Base-by-base conservation (phyloP, 257 asterid species). In the Rehmannia glutinosa region DNA sequence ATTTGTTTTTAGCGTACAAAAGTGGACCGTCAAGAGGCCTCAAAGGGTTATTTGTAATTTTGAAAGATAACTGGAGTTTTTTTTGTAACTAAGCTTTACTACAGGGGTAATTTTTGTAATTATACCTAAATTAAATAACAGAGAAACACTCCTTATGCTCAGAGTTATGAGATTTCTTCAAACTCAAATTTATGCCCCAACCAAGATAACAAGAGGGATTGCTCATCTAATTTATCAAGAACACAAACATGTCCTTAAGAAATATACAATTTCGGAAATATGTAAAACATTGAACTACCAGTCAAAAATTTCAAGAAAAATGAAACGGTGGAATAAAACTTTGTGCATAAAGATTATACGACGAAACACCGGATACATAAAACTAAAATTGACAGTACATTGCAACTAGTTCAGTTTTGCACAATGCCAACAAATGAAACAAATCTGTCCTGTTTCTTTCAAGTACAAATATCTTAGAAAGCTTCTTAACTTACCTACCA, bases 381-480 rank as follows among this genome's bases (percentile, higher is more conserved):
- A 63, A 61, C 52, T 54, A 66, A 58, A 50, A 55, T 27, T 36
- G 49, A 12, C 60, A 63, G 64, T 52, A 56, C 33, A 61, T 15
- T 41, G 55, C 43, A 68, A 63, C 76, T 67, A 65, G 61, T 57
- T 53, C 68, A 54, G 66, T 72, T 69, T 38, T 4, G 30, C 66
- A 69, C 15, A 47, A 60, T 39, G 70, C 56, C 73, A 73, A 71
- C 66, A 64, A 60, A 67, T 67, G 72, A 74, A 74, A 67, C 74
- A 74, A 77, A 77, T 71, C 60, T 54, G 45, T 45, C 39, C 24
- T 15, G 67, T 68, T 51, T 49, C 69, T 55, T 53, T 32, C 2
- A 66, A 69, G 45, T 65, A 53, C 75, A 54, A 67, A 33, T 63
- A 59, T 16, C 27, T 35, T 16, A 36, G 10, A 58, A 9, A 68